These are phyloP conservation scores for Jatropha podagrica DNA, from an alignment of 441 rosid species.

Conservation along the genomic window DNA sequence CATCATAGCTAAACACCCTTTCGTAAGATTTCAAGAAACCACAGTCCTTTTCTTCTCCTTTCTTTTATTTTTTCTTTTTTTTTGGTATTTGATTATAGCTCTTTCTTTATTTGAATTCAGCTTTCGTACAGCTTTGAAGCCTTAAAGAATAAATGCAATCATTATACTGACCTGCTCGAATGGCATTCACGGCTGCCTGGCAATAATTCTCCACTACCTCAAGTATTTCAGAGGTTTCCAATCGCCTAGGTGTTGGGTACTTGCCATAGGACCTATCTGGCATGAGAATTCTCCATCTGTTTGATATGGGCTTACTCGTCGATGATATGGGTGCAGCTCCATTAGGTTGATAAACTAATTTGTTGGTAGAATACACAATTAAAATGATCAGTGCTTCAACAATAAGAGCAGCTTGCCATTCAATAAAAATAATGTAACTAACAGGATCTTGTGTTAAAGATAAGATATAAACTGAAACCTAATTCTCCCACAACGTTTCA, in stretches of 20 bases:
- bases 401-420: background rate
- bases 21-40: background rate
- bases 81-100: background rate
- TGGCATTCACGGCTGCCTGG: slow-evolving; percentile 61
- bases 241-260: slow-evolving; percentile 51
- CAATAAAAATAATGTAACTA: background rate
- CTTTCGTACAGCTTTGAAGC: background rate
- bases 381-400: slow-evolving; percentile 1
- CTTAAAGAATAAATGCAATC: background rate
- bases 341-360: slow-evolving; percentile 68
- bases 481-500: background rate
- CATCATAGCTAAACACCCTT: background rate
- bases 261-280: slow-evolving; percentile 56
- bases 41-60: background rate
- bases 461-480: background rate
- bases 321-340: slow-evolving; percentile 80
- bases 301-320: slow-evolving; percentile 53
- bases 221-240: slow-evolving; percentile 50
- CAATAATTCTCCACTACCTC: slow-evolving; percentile 53
- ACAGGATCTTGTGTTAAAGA: background rate
- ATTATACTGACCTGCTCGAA: slow-evolving; percentile 55
- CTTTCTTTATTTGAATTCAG: background rate
- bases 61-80: background rate
- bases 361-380: slow-evolving; percentile 12
- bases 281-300: slow-evolving; percentile 65